A percentile compares a stretch with the other conserved stretches of the same genome.
phyloP scores from a whole-genome alignment of 768 basidiomycete species.

The Panaeolus papilionaceus region DNA sequence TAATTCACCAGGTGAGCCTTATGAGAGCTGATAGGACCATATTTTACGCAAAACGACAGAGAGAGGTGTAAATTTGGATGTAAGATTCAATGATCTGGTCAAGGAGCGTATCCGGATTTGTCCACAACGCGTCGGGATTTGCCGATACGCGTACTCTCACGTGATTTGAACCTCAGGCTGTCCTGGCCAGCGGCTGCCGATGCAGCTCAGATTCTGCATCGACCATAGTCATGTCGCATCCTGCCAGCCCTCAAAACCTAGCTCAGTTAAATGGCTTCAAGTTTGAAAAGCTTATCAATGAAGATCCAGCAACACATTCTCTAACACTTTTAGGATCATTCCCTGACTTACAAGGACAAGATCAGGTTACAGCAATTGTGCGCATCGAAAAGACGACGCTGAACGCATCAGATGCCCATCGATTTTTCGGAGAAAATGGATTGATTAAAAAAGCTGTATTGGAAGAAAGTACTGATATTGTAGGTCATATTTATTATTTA shows the following conservation, averaged over 20 bases:
- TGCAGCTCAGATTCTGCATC: background rate
- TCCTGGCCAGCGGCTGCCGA: too few species aligned
- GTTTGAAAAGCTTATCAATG: constrained; percentile 62
- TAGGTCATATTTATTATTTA: constrained; percentile 36
- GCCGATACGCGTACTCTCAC: background rate
- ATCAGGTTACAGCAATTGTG: constrained; percentile 61
- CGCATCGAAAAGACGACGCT: constrained; percentile 81
- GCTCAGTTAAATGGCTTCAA: constrained; percentile 52
- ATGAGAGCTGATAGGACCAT: too few species aligned
- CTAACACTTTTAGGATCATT: constrained; percentile 75
- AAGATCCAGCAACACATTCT: constrained; percentile 67
- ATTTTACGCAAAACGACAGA: too few species aligned
- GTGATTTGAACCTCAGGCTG: background rate
- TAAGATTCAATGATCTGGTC: background rate
- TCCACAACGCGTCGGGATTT: constrained; percentile 4
- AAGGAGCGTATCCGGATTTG: background rate
- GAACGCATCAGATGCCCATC: constrained; percentile 43
- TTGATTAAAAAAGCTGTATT: constrained; percentile 49
- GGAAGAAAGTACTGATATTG: constrained; percentile 73
- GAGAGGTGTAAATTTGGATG: too few species aligned
- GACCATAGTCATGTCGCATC: constrained; percentile 38
- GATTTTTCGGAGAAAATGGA: constrained; percentile 44
- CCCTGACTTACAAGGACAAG: constrained; percentile 33
- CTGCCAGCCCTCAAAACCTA: constrained; percentile 38
- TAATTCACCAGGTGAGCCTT: too few species aligned